Conservation (phyloP, 495 filamentous ascomycete species). For the Talaromyces liani region DNA sequence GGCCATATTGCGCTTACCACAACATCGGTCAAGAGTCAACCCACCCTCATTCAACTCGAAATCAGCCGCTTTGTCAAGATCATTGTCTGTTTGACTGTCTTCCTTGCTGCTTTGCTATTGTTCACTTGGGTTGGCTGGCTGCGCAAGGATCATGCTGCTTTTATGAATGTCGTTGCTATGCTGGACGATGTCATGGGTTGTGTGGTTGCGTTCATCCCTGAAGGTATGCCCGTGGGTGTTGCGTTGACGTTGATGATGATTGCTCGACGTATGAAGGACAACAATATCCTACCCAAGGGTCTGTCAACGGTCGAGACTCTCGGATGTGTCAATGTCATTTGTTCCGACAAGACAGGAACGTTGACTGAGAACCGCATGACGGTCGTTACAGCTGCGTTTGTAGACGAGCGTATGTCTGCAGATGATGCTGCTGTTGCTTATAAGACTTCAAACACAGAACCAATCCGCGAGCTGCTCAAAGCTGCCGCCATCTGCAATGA, state of each 20-base stretch:
- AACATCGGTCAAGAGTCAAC: conserved; percentile 45
- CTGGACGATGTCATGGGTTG: conserved; percentile 58
- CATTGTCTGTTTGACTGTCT: conserved; percentile 47
- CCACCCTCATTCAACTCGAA: conserved; percentile 57
- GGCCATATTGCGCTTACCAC: conserved; percentile 59
- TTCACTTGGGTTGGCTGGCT: conserved; percentile 59
- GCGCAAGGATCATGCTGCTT: conserved; percentile 45
- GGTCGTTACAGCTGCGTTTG: conserved; percentile 24
- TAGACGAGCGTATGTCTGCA: conserved; percentile 1
- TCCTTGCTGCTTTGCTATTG: conserved; percentile 47
- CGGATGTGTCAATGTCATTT: conserved; percentile 59
- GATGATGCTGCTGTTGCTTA: neutral
- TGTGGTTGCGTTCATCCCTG: conserved; percentile 63
- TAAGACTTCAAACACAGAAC: conserved; percentile 10
- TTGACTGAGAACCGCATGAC: conserved; percentile 59
- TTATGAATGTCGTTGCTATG: conserved; percentile 57
- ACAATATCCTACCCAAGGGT: conserved; percentile 58
- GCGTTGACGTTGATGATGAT: conserved; percentile 49
- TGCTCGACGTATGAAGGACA: conserved; percentile 54
- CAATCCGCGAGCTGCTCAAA: conserved; percentile 39
- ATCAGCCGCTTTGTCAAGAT: conserved; percentile 57
- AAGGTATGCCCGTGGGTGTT: conserved; percentile 58
- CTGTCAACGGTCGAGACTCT: conserved; percentile 64
- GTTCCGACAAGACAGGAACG: conserved; percentile 65
- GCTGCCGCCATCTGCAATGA: conserved; percentile 58